Percentiles rank a stretch among this genome's conserved stretches.
These are phyloP conservation scores for Botryosphaeria dothidea DNA, from an alignment of 2,329 filamentous ascomycete genomes.

Conservation along the genomic window DNA sequence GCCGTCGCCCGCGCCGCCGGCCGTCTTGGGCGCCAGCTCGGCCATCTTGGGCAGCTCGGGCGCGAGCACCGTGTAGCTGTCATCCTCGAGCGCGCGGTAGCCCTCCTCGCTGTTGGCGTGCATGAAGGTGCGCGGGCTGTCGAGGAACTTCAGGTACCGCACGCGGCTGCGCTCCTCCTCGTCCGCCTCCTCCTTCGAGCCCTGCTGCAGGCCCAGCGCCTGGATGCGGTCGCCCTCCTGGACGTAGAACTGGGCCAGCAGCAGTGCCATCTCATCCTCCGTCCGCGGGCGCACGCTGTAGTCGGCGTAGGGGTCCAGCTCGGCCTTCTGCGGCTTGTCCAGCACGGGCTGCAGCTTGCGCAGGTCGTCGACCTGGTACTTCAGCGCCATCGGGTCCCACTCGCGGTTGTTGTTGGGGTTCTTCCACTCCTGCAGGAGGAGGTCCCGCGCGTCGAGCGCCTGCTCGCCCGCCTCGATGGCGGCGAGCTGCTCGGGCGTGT, in stretches of 20 bases:
- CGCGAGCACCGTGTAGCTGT: conserved; percentile 45
- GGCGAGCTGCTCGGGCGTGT: conserved; percentile 77
- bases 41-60: conserved; percentile 53
- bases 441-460: conserved; percentile 71
- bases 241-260: conserved; percentile 13
- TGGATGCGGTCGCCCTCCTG: conserved; percentile 4
- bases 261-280: conserved; percentile 15
- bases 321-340: conserved; percentile 49
- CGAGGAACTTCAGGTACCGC: conserved; percentile 38
- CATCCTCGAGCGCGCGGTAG: conserved; percentile 50
- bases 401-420: conserved; percentile 63
- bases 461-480: conserved; percentile 80
- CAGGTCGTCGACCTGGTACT: conserved; percentile 79
- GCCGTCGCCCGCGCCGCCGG: conserved; percentile 29
- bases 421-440: conserved; percentile 65
- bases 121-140: conserved; percentile 48
- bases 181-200: conserved; percentile 27
- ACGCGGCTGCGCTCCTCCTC: conserved; percentile 49
- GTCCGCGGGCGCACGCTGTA: conserved; percentile 28
- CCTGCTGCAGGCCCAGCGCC: background rate
- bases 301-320: conserved; percentile 15
- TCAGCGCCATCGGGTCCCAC: conserved; percentile 59
- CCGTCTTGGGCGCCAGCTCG: conserved; percentile 36
- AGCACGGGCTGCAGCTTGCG: conserved; percentile 73
- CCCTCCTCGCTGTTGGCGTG: conserved; percentile 53